Evolutionary conservation across 495 filamentous ascomycete genomes (phyloP).

Genomic region (Penicillium dipodomyicola): DNA sequence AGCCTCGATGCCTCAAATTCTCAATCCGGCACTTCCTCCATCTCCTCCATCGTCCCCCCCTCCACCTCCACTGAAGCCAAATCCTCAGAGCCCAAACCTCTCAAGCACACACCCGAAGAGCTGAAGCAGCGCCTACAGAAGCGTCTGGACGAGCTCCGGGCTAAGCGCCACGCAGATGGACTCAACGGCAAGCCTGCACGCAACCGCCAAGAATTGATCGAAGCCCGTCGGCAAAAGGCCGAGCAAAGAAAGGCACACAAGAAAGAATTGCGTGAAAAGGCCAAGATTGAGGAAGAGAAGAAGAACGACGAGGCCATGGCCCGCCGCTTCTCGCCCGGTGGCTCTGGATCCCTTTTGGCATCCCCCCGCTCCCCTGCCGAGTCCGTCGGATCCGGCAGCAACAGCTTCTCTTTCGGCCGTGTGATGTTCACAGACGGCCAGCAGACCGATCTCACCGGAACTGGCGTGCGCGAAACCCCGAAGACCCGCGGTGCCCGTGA

Average conservation of each 20-base stretch:
- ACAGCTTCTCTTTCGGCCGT: conserved; percentile 82
- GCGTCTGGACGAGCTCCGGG: conserved; percentile 77
- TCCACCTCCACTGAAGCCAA: conserved; percentile 39
- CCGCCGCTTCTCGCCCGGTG: conserved; percentile 49
- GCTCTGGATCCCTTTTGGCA: conserved; percentile 55
- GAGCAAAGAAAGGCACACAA: conserved; percentile 81
- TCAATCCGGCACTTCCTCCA: conserved; percentile 66
- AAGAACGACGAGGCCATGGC: conserved; percentile 67
- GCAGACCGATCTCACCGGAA: conserved; percentile 64
- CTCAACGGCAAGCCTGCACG: conserved; percentile 73
- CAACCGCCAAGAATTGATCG: conserved; percentile 85
- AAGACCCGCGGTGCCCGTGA: conserved; percentile 79
- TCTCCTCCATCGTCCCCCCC: conserved; percentile 65
- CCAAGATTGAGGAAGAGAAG: conserved; percentile 70
- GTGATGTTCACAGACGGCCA: conserved; percentile 85
- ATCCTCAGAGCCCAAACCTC: conserved; percentile 38
- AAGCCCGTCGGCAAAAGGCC: conserved; percentile 82
- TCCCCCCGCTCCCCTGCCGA: conserved; percentile 52
- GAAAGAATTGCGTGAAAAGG: conserved; percentile 70
- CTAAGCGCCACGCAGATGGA: conserved; percentile 77
- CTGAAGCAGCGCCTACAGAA: conserved; percentile 73
- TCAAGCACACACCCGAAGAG: conserved; percentile 60
- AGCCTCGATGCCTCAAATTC: conserved; percentile 58
- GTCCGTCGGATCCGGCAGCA: conserved; percentile 41
- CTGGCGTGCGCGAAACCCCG: conserved; percentile 53